phyloP scores from a whole-genome alignment of 257 asterid genomes.

The Misopates orontium region DNA sequence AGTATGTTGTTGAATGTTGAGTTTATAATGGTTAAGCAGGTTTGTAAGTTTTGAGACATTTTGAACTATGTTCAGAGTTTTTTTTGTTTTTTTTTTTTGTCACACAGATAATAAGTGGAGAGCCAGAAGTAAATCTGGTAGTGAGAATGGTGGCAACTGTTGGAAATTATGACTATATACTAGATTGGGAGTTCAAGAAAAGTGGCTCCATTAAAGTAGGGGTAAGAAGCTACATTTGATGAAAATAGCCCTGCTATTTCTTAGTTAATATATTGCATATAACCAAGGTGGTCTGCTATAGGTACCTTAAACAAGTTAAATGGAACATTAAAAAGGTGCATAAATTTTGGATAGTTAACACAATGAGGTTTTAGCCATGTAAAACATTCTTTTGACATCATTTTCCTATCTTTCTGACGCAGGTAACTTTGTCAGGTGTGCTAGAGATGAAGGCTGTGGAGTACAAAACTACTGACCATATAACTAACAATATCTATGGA shows the following conservation, averaged over 20 bases:
- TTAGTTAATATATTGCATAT: too few species aligned
- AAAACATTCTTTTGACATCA: too few species aligned
- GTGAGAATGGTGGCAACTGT: conserved; percentile 76
- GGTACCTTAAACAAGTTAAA: not conserved
- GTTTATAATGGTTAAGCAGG: not conserved
- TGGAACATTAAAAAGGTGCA: too few species aligned
- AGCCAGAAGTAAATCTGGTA: conserved; percentile 53
- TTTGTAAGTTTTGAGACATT: not conserved
- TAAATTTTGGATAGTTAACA: too few species aligned
- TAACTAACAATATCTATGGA: conserved; percentile 38
- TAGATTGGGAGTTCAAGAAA: conserved; percentile 85
- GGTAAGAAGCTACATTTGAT: conserved; percentile 34
- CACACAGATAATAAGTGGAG: conserved; percentile 55
- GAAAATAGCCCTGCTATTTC: not conserved
- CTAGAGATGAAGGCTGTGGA: conserved; percentile 56
- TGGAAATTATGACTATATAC: conserved; percentile 71
- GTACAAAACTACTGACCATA: conserved; percentile 31
- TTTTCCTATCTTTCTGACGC: not conserved
- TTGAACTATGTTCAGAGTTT: not conserved
- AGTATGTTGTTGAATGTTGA: not conserved
- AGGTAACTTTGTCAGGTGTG: conserved; percentile 61
- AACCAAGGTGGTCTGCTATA: too few species aligned
- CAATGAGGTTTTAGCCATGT: too few species aligned
- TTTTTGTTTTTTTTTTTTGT: conserved; percentile 4
- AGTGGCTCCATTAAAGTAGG: conserved; percentile 65